These are phyloP conservation scores for Colletotrichum nymphaeae DNA, from an alignment of 2,329 filamentous ascomycete genomes.

Conservation along the genomic window DNA sequence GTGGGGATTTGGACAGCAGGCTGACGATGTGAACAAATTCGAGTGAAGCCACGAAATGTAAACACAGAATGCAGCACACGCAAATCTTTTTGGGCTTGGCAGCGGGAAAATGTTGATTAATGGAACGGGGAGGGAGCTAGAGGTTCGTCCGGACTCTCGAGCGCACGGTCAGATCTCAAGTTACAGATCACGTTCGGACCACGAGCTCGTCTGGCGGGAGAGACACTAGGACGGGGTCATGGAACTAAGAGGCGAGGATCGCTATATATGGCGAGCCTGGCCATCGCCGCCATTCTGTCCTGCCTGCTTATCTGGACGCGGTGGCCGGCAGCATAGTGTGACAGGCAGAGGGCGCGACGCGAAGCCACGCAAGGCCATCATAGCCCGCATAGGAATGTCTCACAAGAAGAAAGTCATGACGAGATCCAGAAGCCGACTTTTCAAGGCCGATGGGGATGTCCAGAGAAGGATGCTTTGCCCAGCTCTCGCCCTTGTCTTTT, in stretches of 20 bases:
- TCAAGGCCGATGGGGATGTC: slow-evolving; percentile 35
- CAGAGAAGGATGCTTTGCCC: slow-evolving; percentile 17
- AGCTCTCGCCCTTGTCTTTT: not conserved
- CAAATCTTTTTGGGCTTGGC: not conserved
- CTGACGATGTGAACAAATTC: not conserved
- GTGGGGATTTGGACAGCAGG: not conserved
- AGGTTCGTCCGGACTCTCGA: slow-evolving; percentile 23
- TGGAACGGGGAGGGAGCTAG: slow-evolving; percentile 5
- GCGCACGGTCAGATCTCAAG: slow-evolving; percentile 18
- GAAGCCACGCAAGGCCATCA: not conserved
- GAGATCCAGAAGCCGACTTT: not conserved
- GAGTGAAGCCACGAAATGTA: not conserved
- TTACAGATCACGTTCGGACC: slow-evolving; percentile 21
- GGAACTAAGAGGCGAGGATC: not conserved
- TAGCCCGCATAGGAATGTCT: slow-evolving; percentile 13
- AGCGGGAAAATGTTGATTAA: slow-evolving; percentile 10
- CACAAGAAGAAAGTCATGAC: not conserved
- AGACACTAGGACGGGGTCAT: not conserved
- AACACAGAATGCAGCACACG: not conserved
- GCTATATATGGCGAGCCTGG: slow-evolving; percentile 15
- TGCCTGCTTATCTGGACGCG: not conserved
- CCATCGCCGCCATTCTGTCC: not conserved
- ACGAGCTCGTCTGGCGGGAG: not conserved
- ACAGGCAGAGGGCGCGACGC: slow-evolving; percentile 1
- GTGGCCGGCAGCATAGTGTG: not conserved